Evolutionary conservation across 2,329 filamentous ascomycete genomes (phyloP).

Genomic region (Lasiodiplodia citricola): DNA sequence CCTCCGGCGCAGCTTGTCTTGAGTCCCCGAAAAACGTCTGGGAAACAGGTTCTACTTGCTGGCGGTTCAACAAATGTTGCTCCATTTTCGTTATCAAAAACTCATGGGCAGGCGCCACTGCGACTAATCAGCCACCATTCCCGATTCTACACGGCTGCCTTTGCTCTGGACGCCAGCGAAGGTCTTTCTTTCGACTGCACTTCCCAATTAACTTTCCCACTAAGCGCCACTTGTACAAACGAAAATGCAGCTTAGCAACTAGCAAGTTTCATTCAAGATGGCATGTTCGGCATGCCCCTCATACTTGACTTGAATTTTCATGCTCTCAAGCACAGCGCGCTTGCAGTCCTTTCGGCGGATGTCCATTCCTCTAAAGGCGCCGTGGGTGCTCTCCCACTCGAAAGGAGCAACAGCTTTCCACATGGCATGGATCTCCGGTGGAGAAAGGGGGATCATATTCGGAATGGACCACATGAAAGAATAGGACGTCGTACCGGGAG

Average conservation of each 20-base stretch:
- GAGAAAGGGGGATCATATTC: slow-evolving; percentile 73
- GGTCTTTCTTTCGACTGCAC: no score
- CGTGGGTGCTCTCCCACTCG: slow-evolving; percentile 70
- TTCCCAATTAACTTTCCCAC: background rate
- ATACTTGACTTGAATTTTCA: slow-evolving; percentile 67
- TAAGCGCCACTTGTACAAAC: background rate
- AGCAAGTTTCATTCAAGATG: slow-evolving; percentile 40
- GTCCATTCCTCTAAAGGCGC: slow-evolving; percentile 69
- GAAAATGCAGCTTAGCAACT: background rate
- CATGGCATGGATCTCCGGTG: slow-evolving; percentile 68
- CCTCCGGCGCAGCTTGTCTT: background rate
- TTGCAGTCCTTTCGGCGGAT: slow-evolving; percentile 64
- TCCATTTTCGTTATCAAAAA: background rate
- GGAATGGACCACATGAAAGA: slow-evolving; percentile 80
- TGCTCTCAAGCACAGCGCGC: slow-evolving; percentile 72
- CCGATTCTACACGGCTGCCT: background rate
- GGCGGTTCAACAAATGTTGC: background rate
- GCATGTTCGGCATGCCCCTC: slow-evolving; percentile 55
- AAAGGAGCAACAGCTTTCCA: slow-evolving; percentile 69
- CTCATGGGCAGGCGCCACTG: background rate
- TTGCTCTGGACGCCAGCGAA: background rate
- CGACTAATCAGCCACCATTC: background rate
- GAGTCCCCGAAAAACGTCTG: background rate
- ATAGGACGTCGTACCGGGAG: slow-evolving; percentile 51
- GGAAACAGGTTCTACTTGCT: background rate